Evolutionary conservation across 306 rosid species (phyloP).

Genomic region (Glycyrrhiza uralensis): DNA sequence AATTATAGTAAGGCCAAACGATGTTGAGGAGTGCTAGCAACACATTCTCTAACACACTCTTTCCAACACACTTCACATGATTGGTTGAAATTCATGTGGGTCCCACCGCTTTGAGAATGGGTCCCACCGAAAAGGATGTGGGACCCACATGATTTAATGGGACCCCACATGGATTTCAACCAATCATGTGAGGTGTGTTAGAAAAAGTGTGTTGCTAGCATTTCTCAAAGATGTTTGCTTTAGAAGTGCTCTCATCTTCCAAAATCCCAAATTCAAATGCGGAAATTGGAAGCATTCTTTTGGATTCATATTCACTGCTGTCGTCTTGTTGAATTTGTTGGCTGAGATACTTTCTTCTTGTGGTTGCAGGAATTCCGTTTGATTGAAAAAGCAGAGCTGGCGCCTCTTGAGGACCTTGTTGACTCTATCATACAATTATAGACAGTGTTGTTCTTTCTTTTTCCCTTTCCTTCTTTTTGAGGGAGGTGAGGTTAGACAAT

Average conservation of each 20-base stretch:
- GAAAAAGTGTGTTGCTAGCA: too few relatives aligned
- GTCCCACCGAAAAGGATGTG: too few relatives aligned
- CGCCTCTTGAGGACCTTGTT: conserved; percentile 76
- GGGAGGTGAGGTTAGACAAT: conserved; percentile 27
- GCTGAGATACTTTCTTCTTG: conserved; percentile 19
- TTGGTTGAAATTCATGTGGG: too few relatives aligned
- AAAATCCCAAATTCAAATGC: background rate
- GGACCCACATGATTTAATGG: too few relatives aligned
- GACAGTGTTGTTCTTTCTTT: background rate
- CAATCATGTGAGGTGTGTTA: too few relatives aligned
- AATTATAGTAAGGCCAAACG: too few relatives aligned
- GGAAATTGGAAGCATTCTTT: background rate
- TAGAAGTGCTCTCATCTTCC: background rate
- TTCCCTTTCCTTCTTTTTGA: background rate
- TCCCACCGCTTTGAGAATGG: too few relatives aligned
- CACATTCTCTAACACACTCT: too few relatives aligned
- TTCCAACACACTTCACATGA: too few relatives aligned
- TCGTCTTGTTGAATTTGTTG: background rate
- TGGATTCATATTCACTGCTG: background rate
- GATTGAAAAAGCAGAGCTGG: conserved; percentile 75
- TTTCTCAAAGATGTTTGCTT: too few relatives aligned
- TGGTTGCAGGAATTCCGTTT: conserved; percentile 72
- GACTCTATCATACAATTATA: conserved; percentile 60
- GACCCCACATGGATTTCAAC: too few relatives aligned
- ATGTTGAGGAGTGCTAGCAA: too few relatives aligned